These are phyloP conservation scores for Bretschneidera sinensis DNA, from an alignment of 345 rosid genomes.

Conservation along the genomic window DNA sequence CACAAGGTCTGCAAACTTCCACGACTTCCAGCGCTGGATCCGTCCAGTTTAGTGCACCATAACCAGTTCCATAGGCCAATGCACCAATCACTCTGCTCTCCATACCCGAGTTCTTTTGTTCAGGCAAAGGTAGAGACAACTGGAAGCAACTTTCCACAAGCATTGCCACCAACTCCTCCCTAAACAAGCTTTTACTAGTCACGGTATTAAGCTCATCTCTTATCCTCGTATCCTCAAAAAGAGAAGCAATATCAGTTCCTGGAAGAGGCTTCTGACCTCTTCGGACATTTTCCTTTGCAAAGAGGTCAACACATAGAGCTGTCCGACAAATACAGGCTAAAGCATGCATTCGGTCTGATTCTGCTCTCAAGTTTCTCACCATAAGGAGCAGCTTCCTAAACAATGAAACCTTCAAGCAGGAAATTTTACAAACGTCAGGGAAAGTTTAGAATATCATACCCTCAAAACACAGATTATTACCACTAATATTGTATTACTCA, in stretches of 20 bases:
- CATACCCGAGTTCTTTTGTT: conserved; percentile 89
- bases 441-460: neutral
- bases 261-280: conserved; percentile 97
- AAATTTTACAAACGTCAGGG: conserved; percentile 19
- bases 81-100: conserved; percentile 99
- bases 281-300: conserved; percentile 91
- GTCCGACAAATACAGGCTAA: conserved; percentile 96
- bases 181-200: conserved; percentile 78
- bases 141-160: conserved; percentile 99
- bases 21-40: conserved; percentile 97
- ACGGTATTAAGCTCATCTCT: conserved; percentile 82
- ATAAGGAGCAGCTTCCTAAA: conserved; percentile 91
- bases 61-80: conserved; percentile 97
- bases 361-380: conserved; percentile 97
- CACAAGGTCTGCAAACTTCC: conserved; percentile 96
- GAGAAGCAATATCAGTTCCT: conserved; percentile 95
- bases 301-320: conserved; percentile 96
- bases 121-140: conserved; percentile 92
- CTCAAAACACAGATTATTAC: neutral
- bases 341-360: conserved; percentile 98
- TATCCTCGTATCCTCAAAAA: conserved; percentile 83
- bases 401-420: conserved; percentile 73
- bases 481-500: neutral
- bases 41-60: conserved; percentile 98
- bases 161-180: conserved; percentile 95